Evolutionary conservation across 2,329 filamentous ascomycete species (phyloP).

Genomic region (Alternaria arbusti): DNA sequence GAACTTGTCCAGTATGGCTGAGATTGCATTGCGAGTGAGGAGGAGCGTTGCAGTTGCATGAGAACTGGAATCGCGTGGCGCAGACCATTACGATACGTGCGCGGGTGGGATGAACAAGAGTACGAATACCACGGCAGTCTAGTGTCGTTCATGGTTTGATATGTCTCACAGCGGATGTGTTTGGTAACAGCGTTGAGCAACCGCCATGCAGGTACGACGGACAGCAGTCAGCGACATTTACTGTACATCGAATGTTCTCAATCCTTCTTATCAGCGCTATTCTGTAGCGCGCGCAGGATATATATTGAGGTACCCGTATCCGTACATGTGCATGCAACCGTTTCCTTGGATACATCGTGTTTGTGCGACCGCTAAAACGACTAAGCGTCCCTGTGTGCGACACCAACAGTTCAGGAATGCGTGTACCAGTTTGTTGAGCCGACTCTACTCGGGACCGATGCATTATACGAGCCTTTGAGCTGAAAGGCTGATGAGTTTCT

Average conservation of each 20-base stretch:
- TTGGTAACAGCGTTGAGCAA: not conserved
- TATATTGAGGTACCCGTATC: slow-evolving; percentile 1
- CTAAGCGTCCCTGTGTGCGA: not conserved
- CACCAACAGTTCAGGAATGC: not conserved
- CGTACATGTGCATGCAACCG: not conserved
- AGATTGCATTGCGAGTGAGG: slow-evolving; percentile 41
- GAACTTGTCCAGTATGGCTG: slow-evolving; percentile 52
- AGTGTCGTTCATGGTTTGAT: not conserved
- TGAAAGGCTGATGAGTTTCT: not conserved
- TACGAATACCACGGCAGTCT: not conserved
- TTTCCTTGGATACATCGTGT: not conserved
- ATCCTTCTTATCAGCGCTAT: not conserved
- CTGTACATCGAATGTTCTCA: not conserved
- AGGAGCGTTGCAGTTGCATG: slow-evolving; percentile 26
- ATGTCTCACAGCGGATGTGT: not conserved
- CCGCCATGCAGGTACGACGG: not conserved
- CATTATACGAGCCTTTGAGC: not conserved
- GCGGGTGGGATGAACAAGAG: no score
- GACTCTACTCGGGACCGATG: not conserved
- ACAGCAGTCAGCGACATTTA: not conserved
- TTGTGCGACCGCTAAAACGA: not conserved
- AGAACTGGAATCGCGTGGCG: not conserved
- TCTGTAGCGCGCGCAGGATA: not conserved
- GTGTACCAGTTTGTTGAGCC: not conserved
- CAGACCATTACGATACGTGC: not conserved